Conservation (phyloP, 2,329 filamentous ascomycete species). For the Alternaria novae-zelandiae region DNA sequence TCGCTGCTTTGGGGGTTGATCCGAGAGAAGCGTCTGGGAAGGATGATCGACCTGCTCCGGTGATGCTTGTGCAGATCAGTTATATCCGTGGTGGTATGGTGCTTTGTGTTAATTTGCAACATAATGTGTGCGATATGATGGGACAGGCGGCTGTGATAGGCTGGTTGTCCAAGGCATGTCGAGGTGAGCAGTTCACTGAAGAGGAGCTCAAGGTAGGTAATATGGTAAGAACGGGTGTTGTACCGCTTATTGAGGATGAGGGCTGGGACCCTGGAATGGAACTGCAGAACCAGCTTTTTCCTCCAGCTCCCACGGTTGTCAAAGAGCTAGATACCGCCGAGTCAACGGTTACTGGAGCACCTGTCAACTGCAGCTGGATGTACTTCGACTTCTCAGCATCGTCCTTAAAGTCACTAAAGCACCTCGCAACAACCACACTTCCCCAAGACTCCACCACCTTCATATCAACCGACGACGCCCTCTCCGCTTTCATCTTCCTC, state of each 20-base stretch:
- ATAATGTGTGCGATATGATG: conserved; percentile 59
- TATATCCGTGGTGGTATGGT: conserved; percentile 59
- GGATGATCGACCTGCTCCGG: conserved; percentile 35
- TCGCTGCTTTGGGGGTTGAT: conserved; percentile 37
- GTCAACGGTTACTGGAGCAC: not conserved
- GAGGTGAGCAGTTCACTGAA: conserved; percentile 51
- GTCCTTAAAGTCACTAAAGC: conserved; percentile 53
- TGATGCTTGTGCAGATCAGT: conserved; percentile 58
- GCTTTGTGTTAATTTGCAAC: conserved; percentile 57
- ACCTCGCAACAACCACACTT: conserved; percentile 35
- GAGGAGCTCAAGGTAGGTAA: conserved; percentile 57
- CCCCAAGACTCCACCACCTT: conserved; percentile 34
- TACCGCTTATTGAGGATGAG: conserved; percentile 49
- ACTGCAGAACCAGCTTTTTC: conserved; percentile 44
- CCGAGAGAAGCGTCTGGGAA: conserved; percentile 20
- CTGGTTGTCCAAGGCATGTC: conserved; percentile 59
- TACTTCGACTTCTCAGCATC: conserved; percentile 54
- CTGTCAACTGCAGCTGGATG: conserved; percentile 49
- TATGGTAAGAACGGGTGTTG: conserved; percentile 43
- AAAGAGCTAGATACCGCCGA: not conserved
- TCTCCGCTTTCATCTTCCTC: conserved; percentile 61
- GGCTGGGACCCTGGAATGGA: conserved; percentile 47
- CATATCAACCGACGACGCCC: conserved; percentile 62
- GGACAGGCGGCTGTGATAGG: conserved; percentile 57
- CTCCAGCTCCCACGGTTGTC: not conserved